Percentiles rank a stretch among this genome's conserved stretches.
phyloP scores from a whole-genome alignment of 1,284 basidiomycete species.

The Ustilago esculenta region DNA sequence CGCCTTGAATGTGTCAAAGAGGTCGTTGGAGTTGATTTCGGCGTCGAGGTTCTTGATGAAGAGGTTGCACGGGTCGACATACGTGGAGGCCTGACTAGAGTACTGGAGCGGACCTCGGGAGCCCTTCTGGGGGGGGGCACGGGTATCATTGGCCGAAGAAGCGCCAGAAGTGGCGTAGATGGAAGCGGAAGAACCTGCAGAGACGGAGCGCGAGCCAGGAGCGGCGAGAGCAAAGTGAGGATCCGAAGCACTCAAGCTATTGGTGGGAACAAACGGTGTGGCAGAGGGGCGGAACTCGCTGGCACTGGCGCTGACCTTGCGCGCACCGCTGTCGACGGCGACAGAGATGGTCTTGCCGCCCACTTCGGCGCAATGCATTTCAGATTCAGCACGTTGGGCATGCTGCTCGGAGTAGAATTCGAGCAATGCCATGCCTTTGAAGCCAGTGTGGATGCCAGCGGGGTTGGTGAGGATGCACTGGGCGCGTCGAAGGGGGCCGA shows the following conservation, averaged over 20 bases:
- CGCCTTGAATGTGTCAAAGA: constrained; percentile 51
- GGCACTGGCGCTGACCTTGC: constrained; percentile 32
- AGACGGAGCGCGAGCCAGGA: constrained; percentile 30
- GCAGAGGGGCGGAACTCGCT: constrained; percentile 52
- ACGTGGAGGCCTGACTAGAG: constrained; percentile 52
- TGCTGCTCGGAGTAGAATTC: constrained; percentile 53
- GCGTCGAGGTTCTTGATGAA: constrained; percentile 63
- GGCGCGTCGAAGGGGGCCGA: constrained; percentile 50
- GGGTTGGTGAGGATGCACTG: constrained; percentile 55
- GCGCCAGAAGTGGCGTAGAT: constrained; percentile 36
- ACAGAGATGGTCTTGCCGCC: constrained; percentile 59
- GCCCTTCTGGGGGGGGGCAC: constrained; percentile 14
- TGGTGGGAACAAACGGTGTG: constrained; percentile 47
- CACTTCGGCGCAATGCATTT: constrained; percentile 59
- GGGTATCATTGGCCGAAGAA: constrained; percentile 5
- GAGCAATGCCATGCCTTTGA: constrained; percentile 58
- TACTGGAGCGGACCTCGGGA: constrained; percentile 44
- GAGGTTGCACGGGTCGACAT: constrained; percentile 62
- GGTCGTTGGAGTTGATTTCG: constrained; percentile 44
- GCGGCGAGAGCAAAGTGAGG: constrained; percentile 44
- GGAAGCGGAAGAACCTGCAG: constrained; percentile 45
- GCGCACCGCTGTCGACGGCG: constrained; percentile 36
- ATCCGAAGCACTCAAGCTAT: constrained; percentile 46
- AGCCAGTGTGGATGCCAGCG: constrained; percentile 56
- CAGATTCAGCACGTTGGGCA: constrained; percentile 50